These are phyloP conservation scores for Omphalea diandra DNA, from an alignment of 441 rosid genomes.

Conservation along the genomic window DNA sequence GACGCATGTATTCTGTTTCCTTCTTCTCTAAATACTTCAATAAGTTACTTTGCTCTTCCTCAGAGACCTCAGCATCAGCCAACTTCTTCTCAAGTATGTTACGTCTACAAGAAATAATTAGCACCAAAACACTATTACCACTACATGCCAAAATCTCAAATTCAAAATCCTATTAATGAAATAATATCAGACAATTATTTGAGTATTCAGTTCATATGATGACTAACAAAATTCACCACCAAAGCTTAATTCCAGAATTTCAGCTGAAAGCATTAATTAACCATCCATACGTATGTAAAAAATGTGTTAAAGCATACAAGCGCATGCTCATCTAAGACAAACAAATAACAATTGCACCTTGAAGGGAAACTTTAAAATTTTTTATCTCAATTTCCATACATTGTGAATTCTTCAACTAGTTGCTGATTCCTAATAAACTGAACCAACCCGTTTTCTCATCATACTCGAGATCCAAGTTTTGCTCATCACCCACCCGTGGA, in stretches of 20 bases:
- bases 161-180: constrained; percentile 4
- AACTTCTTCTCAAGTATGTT: constrained; percentile 80
- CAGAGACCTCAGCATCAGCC: constrained; percentile 88
- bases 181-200: neutral
- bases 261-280: neutral
- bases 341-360: too few species aligned
- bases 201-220: neutral
- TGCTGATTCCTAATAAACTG: neutral
- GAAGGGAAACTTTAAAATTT: neutral
- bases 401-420: neutral
- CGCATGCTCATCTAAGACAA: neutral
- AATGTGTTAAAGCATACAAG: neutral
- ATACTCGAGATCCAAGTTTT: neutral
- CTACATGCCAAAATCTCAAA: constrained; percentile 9
- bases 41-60: constrained; percentile 83
- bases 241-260: neutral
- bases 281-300: neutral
- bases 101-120: constrained; percentile 57
- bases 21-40: constrained; percentile 83
- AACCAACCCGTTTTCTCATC: neutral
- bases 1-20: constrained; percentile 95
- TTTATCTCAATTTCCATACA: neutral
- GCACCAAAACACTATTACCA: neutral
- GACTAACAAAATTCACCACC: neutral
- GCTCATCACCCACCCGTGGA: neutral